These are phyloP conservation scores for Tilletia caries DNA, from an alignment of 1,284 basidiomycete species.

Conservation along the genomic window DNA sequence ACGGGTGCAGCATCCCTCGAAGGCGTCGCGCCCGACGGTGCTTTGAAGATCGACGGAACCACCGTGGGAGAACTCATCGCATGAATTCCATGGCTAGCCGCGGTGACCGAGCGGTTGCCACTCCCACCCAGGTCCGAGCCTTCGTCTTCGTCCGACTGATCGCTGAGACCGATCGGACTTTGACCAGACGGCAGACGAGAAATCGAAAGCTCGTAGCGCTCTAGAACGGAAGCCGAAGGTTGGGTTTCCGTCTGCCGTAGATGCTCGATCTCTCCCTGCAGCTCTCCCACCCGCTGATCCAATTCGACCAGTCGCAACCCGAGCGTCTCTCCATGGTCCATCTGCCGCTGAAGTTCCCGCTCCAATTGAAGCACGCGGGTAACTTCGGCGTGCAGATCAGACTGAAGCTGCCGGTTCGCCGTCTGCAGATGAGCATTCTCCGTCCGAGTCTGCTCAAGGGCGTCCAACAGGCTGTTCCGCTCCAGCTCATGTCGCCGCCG, in stretches of 20 bases:
- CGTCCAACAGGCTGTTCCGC: slow-evolving; percentile 40
- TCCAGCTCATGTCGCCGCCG: slow-evolving; percentile 41
- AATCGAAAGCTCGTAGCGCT: slow-evolving; percentile 11
- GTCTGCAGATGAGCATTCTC: slow-evolving; percentile 29
- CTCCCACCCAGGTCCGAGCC: slow-evolving; percentile 27
- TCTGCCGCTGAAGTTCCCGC: slow-evolving; percentile 33
- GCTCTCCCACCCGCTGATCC: slow-evolving; percentile 22
- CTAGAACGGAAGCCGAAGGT: background rate
- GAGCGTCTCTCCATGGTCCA: slow-evolving; percentile 27
- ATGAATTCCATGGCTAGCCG: too few species aligned
- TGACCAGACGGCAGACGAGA: background rate
- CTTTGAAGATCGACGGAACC: too few species aligned
- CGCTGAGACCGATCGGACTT: slow-evolving; percentile 26
- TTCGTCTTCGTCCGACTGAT: slow-evolving; percentile 26
- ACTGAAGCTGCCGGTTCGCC: slow-evolving; percentile 28
- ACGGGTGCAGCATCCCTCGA: slow-evolving; percentile 25
- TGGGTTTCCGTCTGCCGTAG: background rate
- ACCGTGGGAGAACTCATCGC: too few species aligned
- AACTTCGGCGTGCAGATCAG: slow-evolving; percentile 42
- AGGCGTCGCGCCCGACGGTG: slow-evolving; percentile 17
- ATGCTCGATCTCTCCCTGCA: slow-evolving; percentile 14
- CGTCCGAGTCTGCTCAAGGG: slow-evolving; percentile 30
- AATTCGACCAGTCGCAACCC: slow-evolving; percentile 28
- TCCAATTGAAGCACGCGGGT: slow-evolving; percentile 40
- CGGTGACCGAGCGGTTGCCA: too few species aligned